Base-by-base conservation (phyloP, 2,329 filamentous ascomycete genomes). In the Graphiopsis chlorocephala region DNA sequence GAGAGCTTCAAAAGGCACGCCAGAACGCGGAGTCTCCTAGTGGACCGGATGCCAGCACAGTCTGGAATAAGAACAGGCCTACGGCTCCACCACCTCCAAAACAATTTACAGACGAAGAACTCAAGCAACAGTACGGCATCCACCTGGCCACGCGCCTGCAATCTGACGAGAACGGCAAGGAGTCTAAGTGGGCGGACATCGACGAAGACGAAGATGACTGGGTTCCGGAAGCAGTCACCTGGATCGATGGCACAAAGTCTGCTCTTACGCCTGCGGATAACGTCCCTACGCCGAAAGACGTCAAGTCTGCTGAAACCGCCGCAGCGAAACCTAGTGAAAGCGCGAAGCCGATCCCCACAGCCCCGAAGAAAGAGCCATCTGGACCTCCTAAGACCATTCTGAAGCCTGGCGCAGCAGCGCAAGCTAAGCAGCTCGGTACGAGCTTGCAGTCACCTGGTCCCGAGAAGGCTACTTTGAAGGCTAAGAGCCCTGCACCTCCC, bases 151-250 rank as follows among this genome's bases (percentile, higher is more conserved):
- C 85, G 71, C 88, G 92, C 70, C 80, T 95, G 64, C 89, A 92
- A 68, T 85, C 90, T 58, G 90, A 94, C 69, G 90, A 93, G 74
- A 78, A 83, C 61, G 86, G 86, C 65, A 90, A 90, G 65, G 90
- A 93, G 71, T 87, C 89, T 33, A 94, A 93, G 75, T 96, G 92
- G 92, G 92, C 91, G 26, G 92, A 96, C 73, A 93, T 94, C 66
- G 92, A 95, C 67, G 92, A 95, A 65, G 91, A 95, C 68, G 90
- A 93, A 72, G 92, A 95, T 42, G 91, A 94, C 72, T 94, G 91
- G 90, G 90, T 88, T 15, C 91, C 91, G 1, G 91, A 95, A 68
- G 87, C 90, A 61, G 92, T 95, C 69, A 91, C 91, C 65, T 96
- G 92, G 92, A 91, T 90, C 73, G 92, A 96, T 76, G 91, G 91